Evolutionary conservation across 2,329 filamentous ascomycete species (phyloP).

Genomic region (Magnaporthiopsis rhizophila): DNA sequence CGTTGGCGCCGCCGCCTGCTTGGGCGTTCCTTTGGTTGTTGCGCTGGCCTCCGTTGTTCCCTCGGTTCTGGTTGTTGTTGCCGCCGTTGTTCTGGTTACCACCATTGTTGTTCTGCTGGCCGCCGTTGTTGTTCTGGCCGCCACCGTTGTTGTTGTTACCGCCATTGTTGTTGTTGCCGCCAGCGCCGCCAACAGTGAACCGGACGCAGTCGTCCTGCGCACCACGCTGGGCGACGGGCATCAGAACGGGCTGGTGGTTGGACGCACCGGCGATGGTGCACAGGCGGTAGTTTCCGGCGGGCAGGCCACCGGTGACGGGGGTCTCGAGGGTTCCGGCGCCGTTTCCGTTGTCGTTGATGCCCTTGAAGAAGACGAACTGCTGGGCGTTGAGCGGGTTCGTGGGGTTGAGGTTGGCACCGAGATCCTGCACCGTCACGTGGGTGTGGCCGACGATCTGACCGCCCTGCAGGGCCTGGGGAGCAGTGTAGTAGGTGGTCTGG

Average conservation of each 20-base stretch:
- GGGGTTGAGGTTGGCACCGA: slow-evolving; percentile 43
- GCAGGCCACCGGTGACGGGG: slow-evolving; percentile 48
- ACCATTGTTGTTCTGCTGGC: slow-evolving; percentile 12
- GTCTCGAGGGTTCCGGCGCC: slow-evolving; percentile 45
- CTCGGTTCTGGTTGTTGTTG: slow-evolving; percentile 1
- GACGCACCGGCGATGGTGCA: slow-evolving; percentile 56
- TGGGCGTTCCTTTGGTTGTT: too few relatives aligned
- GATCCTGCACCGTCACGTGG: slow-evolving; percentile 51
- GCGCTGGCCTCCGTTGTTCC: too few relatives aligned
- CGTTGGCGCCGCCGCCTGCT: slow-evolving; percentile 30
- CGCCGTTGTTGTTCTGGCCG: slow-evolving; percentile 14
- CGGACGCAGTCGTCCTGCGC: slow-evolving; percentile 58
- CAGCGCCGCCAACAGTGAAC: slow-evolving; percentile 39
- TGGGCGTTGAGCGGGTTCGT: slow-evolving; percentile 41
- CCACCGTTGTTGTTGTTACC: slow-evolving; percentile 14
- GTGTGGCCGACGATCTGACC: slow-evolving; percentile 53
- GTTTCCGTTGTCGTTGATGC: slow-evolving; percentile 55
- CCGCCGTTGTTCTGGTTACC: neutral
- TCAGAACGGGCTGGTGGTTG: slow-evolving; percentile 59
- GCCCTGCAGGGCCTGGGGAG: slow-evolving; percentile 46
- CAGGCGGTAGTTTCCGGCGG: slow-evolving; percentile 54
- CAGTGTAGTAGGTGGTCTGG: slow-evolving; percentile 51
- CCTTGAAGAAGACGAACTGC: slow-evolving; percentile 57
- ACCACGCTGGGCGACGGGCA: slow-evolving; percentile 60
- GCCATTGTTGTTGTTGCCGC: slow-evolving; percentile 16